Evolutionary conservation across 345 rosid genomes (phyloP).

Genomic region (Eucalyptus leucophloia): DNA sequence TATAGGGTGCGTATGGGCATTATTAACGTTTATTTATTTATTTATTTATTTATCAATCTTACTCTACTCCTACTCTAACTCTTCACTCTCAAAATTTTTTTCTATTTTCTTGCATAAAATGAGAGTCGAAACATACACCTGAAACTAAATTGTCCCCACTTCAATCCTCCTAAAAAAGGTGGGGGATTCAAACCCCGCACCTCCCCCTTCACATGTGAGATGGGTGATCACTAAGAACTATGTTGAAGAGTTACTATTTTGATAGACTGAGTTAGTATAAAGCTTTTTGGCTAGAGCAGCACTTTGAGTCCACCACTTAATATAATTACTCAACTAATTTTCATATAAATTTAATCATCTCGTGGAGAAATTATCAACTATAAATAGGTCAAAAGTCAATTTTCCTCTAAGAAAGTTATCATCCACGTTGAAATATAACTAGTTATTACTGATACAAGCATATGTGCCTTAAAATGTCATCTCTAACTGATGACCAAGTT

Average conservation of each 20-base stretch:
- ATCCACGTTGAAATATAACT: background rate
- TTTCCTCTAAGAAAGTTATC: background rate
- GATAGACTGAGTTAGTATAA: background rate
- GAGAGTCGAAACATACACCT: no score
- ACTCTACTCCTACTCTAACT: no score
- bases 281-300: background rate
- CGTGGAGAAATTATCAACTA: background rate
- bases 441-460: background rate
- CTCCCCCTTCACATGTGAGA: no score
- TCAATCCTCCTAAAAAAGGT: rapidly evolving
- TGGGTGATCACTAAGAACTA: no score
- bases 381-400: background rate
- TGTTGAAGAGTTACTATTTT: no score
- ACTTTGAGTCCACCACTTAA: background rate
- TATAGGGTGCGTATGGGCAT: background rate
- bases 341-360: background rate
- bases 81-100: no score
- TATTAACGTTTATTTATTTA: no score
- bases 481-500: background rate
- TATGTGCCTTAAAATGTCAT: background rate
- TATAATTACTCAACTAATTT: background rate
- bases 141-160: no score
- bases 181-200: rapidly evolving
- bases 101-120: rapidly evolving
- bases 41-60: no score